Evolutionary conservation across 352 stramenopile species (phyloP).

Genomic region (Phytophthora pinifolia): DNA sequence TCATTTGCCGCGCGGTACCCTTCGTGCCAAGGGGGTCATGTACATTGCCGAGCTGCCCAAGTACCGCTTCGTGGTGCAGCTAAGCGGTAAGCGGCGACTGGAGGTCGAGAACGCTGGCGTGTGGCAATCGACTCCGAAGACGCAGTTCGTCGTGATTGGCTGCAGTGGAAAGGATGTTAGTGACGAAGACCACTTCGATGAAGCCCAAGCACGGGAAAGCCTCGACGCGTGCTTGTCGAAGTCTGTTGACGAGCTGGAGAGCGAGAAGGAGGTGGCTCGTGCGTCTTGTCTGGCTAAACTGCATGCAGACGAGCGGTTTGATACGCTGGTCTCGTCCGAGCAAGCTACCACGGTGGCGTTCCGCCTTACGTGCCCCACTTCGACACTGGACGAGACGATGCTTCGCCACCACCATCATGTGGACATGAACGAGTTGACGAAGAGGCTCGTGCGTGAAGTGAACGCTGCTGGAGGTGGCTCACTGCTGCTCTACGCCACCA

Average conservation of each 20-base stretch:
- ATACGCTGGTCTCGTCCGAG: constrained; percentile 6
- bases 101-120: constrained; percentile 61
- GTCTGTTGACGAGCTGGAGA: constrained; percentile 11
- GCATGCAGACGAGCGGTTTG: constrained; percentile 48
- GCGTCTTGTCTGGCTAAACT: constrained; percentile 32
- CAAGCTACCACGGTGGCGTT: constrained; percentile 34
- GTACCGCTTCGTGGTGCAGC: constrained; percentile 67
- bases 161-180: constrained; percentile 13
- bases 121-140: constrained; percentile 64
- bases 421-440: constrained; percentile 69
- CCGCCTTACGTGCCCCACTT: constrained; percentile 49
- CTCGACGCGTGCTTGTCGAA: constrained; percentile 34
- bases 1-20: constrained; percentile 33
- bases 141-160: constrained; percentile 74
- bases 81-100: constrained; percentile 68
- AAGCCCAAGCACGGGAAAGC: constrained; percentile 27
- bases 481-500: constrained; percentile 35
- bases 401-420: constrained; percentile 74
- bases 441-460: constrained; percentile 55
- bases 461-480: constrained; percentile 54
- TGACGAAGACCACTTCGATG: constrained; percentile 27
- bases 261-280: neutral
- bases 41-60: constrained; percentile 58
- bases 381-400: constrained; percentile 56
- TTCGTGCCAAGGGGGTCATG: constrained; percentile 69